Percentiles rank a stretch among this genome's conserved stretches.
These are phyloP conservation scores for Aspergillus intermedius DNA, from an alignment of 2,329 filamentous ascomycete species.

Conservation along the genomic window DNA sequence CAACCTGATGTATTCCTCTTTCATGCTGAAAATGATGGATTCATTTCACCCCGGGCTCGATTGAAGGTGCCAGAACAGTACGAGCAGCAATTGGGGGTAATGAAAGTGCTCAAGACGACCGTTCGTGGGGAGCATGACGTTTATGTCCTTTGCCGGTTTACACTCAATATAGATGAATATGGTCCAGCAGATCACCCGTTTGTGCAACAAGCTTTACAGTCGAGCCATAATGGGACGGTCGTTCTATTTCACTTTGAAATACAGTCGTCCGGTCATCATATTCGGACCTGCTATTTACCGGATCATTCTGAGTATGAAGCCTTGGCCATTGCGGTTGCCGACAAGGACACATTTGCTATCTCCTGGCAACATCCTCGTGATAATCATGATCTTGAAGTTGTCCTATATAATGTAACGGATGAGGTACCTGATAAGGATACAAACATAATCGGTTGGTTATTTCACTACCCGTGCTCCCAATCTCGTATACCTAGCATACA, in stretches of 20 bases:
- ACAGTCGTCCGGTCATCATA: constrained; percentile 4
- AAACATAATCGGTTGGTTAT: constrained; percentile 16
- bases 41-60: constrained; percentile 8
- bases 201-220: constrained; percentile 24
- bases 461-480: not conserved
- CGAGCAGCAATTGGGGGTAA: constrained; percentile 18
- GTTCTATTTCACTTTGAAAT: constrained; percentile 25
- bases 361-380: constrained; percentile 29
- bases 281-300: constrained; percentile 23
- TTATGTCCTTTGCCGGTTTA: constrained; percentile 29
- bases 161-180: constrained; percentile 15
- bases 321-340: constrained; percentile 21
- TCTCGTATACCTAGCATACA: not conserved
- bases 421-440: constrained; percentile 5
- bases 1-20: constrained; percentile 24
- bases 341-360: constrained; percentile 26
- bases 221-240: constrained; percentile 14
- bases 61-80: constrained; percentile 18
- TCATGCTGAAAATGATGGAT: constrained; percentile 10
- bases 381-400: constrained; percentile 18
- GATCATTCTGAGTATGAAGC: constrained; percentile 24
- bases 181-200: constrained; percentile 23
- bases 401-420: constrained; percentile 20
- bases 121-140: constrained; percentile 16
- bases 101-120: constrained; percentile 28